These are phyloP conservation scores for Xylaria nigripes DNA, from an alignment of 495 filamentous ascomycete genomes.

Conservation along the genomic window DNA sequence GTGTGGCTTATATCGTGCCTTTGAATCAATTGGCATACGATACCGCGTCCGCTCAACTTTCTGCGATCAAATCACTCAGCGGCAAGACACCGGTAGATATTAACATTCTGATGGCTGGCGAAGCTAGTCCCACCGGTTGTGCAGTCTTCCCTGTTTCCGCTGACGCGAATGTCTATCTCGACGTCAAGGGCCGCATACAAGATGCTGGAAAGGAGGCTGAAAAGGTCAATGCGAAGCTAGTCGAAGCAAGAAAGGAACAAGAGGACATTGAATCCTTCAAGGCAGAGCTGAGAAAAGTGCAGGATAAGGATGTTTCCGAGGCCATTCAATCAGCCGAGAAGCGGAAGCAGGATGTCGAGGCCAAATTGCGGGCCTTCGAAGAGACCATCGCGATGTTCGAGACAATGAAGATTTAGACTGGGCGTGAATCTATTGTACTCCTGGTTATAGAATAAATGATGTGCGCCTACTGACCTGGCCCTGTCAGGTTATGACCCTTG, in stretches of 20 bases:
- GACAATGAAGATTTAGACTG: neutral
- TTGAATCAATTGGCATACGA: neutral
- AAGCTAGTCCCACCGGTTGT: neutral
- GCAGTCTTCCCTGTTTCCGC: slow-evolving; percentile 3
- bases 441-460: no score
- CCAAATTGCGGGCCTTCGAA: neutral
- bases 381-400: neutral
- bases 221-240: neutral
- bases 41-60: neutral
- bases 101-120: neutral
- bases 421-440: no score
- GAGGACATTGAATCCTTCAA: neutral
- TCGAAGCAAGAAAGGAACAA: neutral
- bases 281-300: neutral
- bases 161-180: neutral
- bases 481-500: no score
- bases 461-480: no score
- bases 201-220: neutral
- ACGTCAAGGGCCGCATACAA: slow-evolving; percentile 2
- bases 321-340: neutral
- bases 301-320: neutral
- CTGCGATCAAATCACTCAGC: slow-evolving; percentile 2
- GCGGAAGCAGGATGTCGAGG: neutral
- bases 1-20: neutral
- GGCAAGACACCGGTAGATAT: neutral